Base-by-base conservation (phyloP, 768 basidiomycete genomes). In the Postia placenta region DNA sequence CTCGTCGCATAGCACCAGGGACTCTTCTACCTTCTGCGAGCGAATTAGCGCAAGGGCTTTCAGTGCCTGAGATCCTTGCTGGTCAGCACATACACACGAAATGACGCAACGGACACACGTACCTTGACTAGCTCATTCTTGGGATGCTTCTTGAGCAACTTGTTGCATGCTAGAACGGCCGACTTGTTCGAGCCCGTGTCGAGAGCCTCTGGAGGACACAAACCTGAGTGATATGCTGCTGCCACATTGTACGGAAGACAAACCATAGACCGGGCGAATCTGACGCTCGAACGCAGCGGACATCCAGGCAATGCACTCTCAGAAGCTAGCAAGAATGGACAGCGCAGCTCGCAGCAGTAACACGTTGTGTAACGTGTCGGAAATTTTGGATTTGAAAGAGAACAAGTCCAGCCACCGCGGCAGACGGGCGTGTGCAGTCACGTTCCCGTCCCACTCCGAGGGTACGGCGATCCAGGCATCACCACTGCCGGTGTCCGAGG, bases 121-220 rank as follows among this genome's bases (percentile, higher is more conserved):
- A 79, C 90, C 75, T 88, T 89, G 61, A 87, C 66, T 26, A 90
- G 71, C 37, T 78, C 71, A 64, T 80, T 85, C 63, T 76, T 81
- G 23, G 87, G 85, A 57, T 89, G 78, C 69, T 91, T 92, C 68
- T 91, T 92, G 56, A 92, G 76, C 24, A 92, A 65, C 67, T 92
- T 92, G 66, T 90, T 92, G 69, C 89, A 91, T 6, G 82, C 74
- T 35, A 89, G 81, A 47, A 92, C 76, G 17, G 91, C 90, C 33
- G 86, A 82, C 70, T 92, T 92, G 71, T 87, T 88, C 12, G 88
- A 87, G 41, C 85, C 84, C 39, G 80, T 87, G 69, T 92, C 90
- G 54, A 92, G 73, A 40, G 90, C 83, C 75, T 92, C 90, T 92
- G 47, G 11, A 38, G 48, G 14, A 33, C 7, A 30, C 28, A 37